Conservation (phyloP, 257 asterid genomes). For the Capsicum pubescens region DNA sequence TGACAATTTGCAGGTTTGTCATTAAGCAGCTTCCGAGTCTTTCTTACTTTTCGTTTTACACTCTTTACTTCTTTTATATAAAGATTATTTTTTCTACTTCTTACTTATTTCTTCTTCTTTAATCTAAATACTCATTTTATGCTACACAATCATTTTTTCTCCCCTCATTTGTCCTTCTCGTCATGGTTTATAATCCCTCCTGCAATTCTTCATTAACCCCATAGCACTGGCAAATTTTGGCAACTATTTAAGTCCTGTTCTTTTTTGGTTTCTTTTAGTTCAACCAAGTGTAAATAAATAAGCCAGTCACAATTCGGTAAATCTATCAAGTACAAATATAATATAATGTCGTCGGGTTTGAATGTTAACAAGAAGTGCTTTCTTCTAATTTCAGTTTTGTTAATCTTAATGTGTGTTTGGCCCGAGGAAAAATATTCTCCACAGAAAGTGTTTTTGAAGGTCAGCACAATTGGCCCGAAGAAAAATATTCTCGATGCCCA, state of each 20-base stretch:
- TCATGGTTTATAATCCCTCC: neutral
- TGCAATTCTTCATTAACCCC: neutral
- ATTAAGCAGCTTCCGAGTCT: conserved; percentile 10
- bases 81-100: neutral
- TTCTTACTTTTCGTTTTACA: neutral
- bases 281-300: too few relatives aligned
- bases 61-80: neutral
- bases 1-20: neutral
- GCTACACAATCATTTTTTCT: neutral
- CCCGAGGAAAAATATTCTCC: too few relatives aligned
- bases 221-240: neutral
- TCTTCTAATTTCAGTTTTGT: too few relatives aligned
- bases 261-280: neutral
- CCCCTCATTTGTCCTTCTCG: neutral
- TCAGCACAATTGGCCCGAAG: too few relatives aligned
- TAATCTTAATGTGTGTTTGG: too few relatives aligned
- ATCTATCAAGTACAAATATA: too few relatives aligned
- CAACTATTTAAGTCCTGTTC: neutral
- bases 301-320: too few relatives aligned
- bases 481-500: too few relatives aligned
- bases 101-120: neutral
- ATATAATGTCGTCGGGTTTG: too few relatives aligned
- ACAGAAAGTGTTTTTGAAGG: too few relatives aligned
- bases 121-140: neutral
- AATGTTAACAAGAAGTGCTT: too few relatives aligned